phyloP scores from a whole-genome alignment of 129 eudicot species.

The Cynara cardunculus region DNA sequence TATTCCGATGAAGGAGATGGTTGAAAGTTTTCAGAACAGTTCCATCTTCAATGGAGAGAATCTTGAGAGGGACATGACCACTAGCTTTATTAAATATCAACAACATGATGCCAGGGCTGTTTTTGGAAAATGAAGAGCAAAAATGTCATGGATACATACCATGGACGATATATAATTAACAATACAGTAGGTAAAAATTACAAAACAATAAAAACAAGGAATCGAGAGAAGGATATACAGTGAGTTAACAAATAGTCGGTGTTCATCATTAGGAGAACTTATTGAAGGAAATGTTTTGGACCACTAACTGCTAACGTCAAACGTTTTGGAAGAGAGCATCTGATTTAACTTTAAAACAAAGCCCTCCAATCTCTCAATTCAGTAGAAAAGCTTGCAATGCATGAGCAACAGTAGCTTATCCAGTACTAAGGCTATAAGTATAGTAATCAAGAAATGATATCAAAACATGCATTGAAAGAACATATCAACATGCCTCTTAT shows the following conservation, averaged over 20 bases:
- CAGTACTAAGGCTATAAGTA: background rate
- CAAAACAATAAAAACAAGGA: background rate
- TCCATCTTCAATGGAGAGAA: slow-evolving; percentile 94
- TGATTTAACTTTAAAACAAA: background rate
- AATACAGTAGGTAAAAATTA: background rate
- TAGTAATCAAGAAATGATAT: background rate
- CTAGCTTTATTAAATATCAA: slow-evolving; percentile 70
- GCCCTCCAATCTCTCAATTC: too few species aligned
- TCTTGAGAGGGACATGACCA: slow-evolving; percentile 84
- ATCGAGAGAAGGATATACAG: background rate
- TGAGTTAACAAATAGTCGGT: background rate
- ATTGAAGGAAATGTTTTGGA: background rate
- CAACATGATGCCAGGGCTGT: slow-evolving; percentile 94
- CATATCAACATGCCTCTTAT: background rate
- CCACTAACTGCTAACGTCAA: too few species aligned
- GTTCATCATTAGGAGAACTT: background rate
- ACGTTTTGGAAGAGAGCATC: background rate
- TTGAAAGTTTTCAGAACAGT: slow-evolving; percentile 86
- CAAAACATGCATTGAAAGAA: background rate
- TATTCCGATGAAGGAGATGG: slow-evolving; percentile 86
- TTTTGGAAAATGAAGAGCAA: background rate
- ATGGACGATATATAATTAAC: background rate
- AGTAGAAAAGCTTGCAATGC: too few species aligned
- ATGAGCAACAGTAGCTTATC: background rate
- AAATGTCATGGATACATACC: background rate